phyloP scores from a whole-genome alignment of 2,329 filamentous ascomycete species.

The Trichoderma sp. region DNA sequence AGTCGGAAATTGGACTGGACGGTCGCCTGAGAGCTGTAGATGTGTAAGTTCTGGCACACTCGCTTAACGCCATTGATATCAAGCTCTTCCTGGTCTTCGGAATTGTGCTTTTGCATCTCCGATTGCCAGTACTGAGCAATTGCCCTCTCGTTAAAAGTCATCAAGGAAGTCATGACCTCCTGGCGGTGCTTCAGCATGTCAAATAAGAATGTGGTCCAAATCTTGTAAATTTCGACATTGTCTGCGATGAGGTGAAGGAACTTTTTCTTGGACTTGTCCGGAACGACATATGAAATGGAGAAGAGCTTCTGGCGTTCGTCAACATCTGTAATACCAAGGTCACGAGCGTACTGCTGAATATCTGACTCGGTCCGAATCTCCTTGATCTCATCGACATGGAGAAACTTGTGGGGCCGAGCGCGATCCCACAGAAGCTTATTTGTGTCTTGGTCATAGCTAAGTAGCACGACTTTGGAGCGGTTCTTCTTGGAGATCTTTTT shows the following conservation, averaged over 20 bases:
- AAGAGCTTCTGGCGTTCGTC: slow-evolving; percentile 74
- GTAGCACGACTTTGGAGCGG: slow-evolving; percentile 65
- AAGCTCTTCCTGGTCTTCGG: slow-evolving; percentile 64
- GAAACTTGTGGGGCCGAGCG: slow-evolving; percentile 72
- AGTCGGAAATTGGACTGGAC: slow-evolving; percentile 71
- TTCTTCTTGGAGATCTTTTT: slow-evolving; percentile 84
- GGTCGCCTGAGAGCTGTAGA: slow-evolving; percentile 77
- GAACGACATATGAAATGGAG: slow-evolving; percentile 81
- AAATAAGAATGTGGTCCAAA: slow-evolving; percentile 83
- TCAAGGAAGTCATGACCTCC: slow-evolving; percentile 84
- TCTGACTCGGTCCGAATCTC: slow-evolving; percentile 83
- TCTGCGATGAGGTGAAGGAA: slow-evolving; percentile 84
- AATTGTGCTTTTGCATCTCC: slow-evolving; percentile 69
- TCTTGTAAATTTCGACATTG: slow-evolving; percentile 64
- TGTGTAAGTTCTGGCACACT: slow-evolving; percentile 85
- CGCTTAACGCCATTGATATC: slow-evolving; percentile 76
- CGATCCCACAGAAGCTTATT: slow-evolving; percentile 89
- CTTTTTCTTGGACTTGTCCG: slow-evolving; percentile 78
- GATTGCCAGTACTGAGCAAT: slow-evolving; percentile 81
- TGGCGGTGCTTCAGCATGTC: slow-evolving; percentile 82
- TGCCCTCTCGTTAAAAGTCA: slow-evolving; percentile 79
- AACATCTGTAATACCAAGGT: slow-evolving; percentile 66
- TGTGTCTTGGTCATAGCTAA: slow-evolving; percentile 74
- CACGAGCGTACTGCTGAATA: slow-evolving; percentile 83
- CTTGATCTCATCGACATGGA: slow-evolving; percentile 94